Evolutionary conservation across 495 filamentous ascomycete species (phyloP), one percentile per base, ranked within the genome.

Genomic region (Lophiostoma macrostomum): DNA sequence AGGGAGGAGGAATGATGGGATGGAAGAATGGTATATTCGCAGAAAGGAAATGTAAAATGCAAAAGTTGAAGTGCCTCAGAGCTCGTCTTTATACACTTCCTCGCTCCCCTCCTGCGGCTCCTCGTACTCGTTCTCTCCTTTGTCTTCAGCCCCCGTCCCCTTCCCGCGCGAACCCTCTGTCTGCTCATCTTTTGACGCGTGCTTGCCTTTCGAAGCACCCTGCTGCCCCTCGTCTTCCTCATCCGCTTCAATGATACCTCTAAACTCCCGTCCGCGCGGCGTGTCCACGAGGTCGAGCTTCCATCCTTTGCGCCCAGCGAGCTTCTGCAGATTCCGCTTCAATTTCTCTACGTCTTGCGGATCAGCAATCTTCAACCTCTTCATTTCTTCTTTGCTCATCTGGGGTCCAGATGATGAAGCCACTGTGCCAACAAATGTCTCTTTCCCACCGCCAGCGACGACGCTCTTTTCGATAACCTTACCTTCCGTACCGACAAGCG

Each of bases 261-360:
- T 69, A 61, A 68, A 67, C 60, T 73, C 67, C 40, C 66, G 52
- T 4, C 69, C 69, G 22, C 78, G 69, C 57, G 84, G 73, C 27
- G 72, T 78, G 51, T 76, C 72, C 6, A 86, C 75, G 25, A 85
- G 64, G 56, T 85, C 82, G 45, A 75, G 67, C 64, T 76, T 78
- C 80, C 77, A 83, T 34, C 72, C 76, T 56, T 74, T 72, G 22
- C 77, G 76, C 13, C 74, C 71, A 1, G 76, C 79, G 10, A 76
- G 43, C 40, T 67, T 67, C 58, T 77, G 65, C 38, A 83, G 52
- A 58, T 85, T 73, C 51, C 81, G 75, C 60, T 74, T 77, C 50
- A 90, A 69, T 49, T 75, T 71, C 46, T 90, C 83, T 2, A 93
- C 69, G 48, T 78, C 74, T 45, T 85, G 75, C 6, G 80, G 78